These are phyloP conservation scores for Candida boidinii DNA, from an alignment of 805 yeast species.

Conservation along the genomic window DNA sequence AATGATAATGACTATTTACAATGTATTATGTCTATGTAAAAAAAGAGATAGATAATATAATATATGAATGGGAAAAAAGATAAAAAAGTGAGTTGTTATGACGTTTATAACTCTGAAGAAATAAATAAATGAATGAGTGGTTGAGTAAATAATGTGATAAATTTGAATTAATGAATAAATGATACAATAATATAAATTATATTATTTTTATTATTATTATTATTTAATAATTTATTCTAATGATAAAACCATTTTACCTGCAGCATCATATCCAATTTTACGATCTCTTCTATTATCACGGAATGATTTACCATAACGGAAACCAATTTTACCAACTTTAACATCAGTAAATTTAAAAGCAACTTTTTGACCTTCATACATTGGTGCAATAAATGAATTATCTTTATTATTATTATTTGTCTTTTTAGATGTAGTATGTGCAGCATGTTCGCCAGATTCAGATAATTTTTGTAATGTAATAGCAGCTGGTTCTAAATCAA, in stretches of 20 bases:
- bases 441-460: slow-evolving; percentile 45
- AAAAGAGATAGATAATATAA: too few relatives aligned
- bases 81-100: too few relatives aligned
- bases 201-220: too few relatives aligned
- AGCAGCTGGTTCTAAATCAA: slow-evolving; percentile 83
- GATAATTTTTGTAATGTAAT: slow-evolving; percentile 65
- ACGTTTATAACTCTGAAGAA: too few relatives aligned
- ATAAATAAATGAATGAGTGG: too few relatives aligned
- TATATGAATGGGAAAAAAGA: too few relatives aligned
- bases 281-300: slow-evolving; percentile 89
- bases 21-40: too few relatives aligned
- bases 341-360: slow-evolving; percentile 70
- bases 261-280: slow-evolving; percentile 57
- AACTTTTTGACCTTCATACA: slow-evolving; percentile 60
- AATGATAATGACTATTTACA: too few relatives aligned
- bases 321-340: slow-evolving; percentile 79
- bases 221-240: too few relatives aligned
- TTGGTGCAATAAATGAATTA: slow-evolving; percentile 49
- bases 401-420: slow-evolving; percentile 18
- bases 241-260: slow-evolving; percentile 48
- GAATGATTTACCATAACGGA: slow-evolving; percentile 82
- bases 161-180: too few relatives aligned
- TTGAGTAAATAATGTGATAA: too few relatives aligned
- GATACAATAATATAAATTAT: too few relatives aligned
- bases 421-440: slow-evolving; percentile 20